A percentile compares a stretch with the other conserved stretches of the same genome.
These are phyloP conservation scores for Talaromyces thailandensis DNA, from an alignment of 495 filamentous ascomycete genomes.

Conservation along the genomic window DNA sequence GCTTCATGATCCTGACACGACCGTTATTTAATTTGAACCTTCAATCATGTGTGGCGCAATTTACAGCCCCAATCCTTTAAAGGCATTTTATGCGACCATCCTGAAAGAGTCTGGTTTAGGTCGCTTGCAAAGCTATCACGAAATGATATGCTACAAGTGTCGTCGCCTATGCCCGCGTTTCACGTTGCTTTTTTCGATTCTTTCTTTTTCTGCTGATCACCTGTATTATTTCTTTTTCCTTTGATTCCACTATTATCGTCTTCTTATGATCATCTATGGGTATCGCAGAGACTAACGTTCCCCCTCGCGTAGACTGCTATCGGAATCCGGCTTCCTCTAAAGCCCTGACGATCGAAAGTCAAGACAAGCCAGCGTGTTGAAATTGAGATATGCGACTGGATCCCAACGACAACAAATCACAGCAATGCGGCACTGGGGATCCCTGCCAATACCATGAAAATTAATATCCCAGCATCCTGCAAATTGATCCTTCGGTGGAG, in stretches of 20 bases:
- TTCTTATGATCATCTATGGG: conserved; percentile 7
- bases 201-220: conserved; percentile 12
- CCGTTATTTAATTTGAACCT: not conserved
- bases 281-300: conserved; percentile 8
- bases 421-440: not conserved
- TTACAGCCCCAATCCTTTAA: not conserved
- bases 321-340: conserved; percentile 70
- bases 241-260: conserved; percentile 15
- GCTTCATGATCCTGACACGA: not conserved
- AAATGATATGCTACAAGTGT: not conserved
- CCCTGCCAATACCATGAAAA: not conserved
- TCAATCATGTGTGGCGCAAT: not conserved
- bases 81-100: not conserved
- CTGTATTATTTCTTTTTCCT: conserved; percentile 15
- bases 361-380: not conserved
- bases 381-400: not conserved
- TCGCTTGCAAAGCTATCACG: not conserved
- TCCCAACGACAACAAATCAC: not conserved
- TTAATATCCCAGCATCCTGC: not conserved
- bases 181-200: conserved; percentile 9
- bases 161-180: not conserved
- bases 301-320: conserved; percentile 50
- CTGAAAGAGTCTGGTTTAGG: not conserved
- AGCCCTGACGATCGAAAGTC: conserved; percentile 7
- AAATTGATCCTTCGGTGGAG: not conserved